Conservation (phyloP, 345 rosid genomes). For the Salix exigua region DNA sequence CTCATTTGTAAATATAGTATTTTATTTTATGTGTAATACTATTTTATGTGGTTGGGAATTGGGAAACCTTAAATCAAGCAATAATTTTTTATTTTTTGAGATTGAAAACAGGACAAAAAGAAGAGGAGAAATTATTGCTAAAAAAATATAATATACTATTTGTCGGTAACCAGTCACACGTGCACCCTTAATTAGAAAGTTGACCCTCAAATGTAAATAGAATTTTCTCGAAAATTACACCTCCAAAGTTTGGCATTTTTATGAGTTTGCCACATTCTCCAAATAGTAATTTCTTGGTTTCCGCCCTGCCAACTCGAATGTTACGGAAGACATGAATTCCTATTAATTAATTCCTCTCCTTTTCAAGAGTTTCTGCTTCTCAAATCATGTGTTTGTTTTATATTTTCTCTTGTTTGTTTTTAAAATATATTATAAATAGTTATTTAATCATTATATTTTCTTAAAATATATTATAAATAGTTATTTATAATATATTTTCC, state of each 20-base stretch:
- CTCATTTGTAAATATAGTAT: neutral
- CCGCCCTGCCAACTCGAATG: too few relatives aligned
- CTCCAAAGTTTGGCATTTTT: neutral
- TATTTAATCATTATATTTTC: too few relatives aligned
- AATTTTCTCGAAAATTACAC: constrained; percentile 25
- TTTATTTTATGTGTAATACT: neutral
- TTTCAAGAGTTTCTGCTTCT: too few relatives aligned
- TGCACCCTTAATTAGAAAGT: constrained; percentile 23
- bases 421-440: too few relatives aligned
- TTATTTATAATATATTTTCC: too few relatives aligned
- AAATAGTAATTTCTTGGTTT: neutral
- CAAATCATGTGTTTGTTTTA: too few relatives aligned
- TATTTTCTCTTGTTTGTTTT: too few relatives aligned
- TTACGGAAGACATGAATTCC: too few relatives aligned
- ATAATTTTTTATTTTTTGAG: neutral
- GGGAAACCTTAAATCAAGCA: constrained; percentile 24
- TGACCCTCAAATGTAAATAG: constrained; percentile 23
- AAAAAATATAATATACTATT: neutral
- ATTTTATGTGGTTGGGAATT: constrained; percentile 21
- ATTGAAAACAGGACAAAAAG: neutral
- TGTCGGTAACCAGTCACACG: constrained; percentile 19
- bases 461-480: too few relatives aligned
- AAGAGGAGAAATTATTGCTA: neutral
- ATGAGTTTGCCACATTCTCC: neutral
- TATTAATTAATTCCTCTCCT: too few relatives aligned